phyloP scores from a whole-genome alignment of 139 green algal genomes.

The Volvox africanus region DNA sequence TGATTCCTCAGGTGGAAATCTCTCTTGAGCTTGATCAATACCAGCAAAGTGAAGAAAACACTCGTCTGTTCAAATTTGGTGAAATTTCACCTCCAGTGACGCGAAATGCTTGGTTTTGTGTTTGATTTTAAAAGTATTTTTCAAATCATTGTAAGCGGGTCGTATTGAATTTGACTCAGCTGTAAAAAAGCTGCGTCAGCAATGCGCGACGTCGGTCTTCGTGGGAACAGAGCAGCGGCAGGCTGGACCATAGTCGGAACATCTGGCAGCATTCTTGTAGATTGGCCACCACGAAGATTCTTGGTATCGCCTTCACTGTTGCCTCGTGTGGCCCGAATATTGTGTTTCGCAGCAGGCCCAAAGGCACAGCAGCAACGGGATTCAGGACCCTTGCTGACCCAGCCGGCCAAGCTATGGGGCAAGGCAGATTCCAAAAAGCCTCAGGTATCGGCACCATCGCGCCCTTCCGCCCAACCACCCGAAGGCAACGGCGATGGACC shows the following conservation, averaged over 20 bases:
- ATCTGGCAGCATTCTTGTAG: background rate
- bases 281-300: background rate
- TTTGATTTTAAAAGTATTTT: no score
- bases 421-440: background rate
- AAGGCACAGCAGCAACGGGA: background rate
- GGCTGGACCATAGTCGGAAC: background rate
- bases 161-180: no score
- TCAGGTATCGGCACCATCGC: background rate
- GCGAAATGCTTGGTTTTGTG: no score
- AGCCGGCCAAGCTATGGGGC: constrained; percentile 23
- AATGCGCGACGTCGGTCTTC: background rate
- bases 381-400: background rate
- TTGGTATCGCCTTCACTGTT: background rate
- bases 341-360: background rate
- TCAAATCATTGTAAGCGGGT: no score
- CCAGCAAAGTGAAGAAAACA: no score
- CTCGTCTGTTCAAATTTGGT: no score
- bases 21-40: no score
- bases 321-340: background rate
- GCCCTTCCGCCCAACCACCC: background rate
- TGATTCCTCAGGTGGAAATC: no score
- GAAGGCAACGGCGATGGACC: background rate
- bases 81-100: no score
- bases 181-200: background rate
- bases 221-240: background rate